Conservation (phyloP, 139 green algal species). For the Nannochloris sp. region DNA sequence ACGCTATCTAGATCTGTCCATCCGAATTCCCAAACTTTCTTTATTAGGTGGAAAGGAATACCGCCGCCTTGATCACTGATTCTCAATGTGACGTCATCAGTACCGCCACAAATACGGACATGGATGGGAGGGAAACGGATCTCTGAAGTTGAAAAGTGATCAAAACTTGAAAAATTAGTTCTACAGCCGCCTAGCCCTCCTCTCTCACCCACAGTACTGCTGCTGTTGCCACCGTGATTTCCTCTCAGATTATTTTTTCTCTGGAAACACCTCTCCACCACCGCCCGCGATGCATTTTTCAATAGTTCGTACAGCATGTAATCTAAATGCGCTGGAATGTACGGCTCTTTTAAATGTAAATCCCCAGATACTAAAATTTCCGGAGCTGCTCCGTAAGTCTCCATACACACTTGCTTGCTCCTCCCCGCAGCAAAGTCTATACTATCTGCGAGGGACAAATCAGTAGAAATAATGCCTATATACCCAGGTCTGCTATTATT, state of each 20-base stretch:
- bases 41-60: conserved; percentile 38
- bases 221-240: not conserved
- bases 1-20: conserved; percentile 29
- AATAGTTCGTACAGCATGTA: conserved; percentile 92
- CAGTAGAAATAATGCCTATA: conserved; percentile 65
- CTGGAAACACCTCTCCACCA: conserved; percentile 38
- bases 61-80: conserved; percentile 77
- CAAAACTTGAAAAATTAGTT: no score
- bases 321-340: conserved; percentile 84
- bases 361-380: conserved; percentile 49
- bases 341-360: conserved; percentile 40
- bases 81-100: conserved; percentile 27
- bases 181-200: no score
- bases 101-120: conserved; percentile 56
- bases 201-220: not conserved
- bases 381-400: conserved; percentile 70
- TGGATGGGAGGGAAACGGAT: conserved; percentile 50
- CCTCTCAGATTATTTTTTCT: not conserved
- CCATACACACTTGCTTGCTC: conserved; percentile 59
- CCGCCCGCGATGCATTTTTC: conserved; percentile 71
- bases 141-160: not conserved
- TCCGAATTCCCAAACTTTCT: conserved; percentile 64
- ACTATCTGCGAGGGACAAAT: conserved; percentile 57
- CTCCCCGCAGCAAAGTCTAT: conserved; percentile 59
- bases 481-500: conserved; percentile 37